Conservation (phyloP, 1,139 yeast genomes). For the Kodamaea sp. region DNA sequence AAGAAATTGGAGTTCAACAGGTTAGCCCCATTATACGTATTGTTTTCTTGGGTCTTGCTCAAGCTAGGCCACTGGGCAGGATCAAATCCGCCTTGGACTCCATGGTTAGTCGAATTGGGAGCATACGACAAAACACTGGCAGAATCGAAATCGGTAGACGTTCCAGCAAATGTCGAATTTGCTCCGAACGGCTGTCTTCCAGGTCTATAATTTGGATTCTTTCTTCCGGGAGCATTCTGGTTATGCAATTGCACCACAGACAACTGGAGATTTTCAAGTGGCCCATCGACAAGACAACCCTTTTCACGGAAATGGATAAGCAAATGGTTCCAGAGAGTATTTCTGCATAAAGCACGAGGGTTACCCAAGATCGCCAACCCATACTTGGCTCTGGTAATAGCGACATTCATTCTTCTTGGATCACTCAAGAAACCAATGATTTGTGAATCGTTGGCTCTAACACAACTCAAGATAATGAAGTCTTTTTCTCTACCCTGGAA, state of each 20-base stretch:
- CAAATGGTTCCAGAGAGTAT: slow-evolving; percentile 77
- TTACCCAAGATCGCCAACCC: slow-evolving; percentile 85
- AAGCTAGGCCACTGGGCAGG: slow-evolving; percentile 40
- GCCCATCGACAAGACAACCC: slow-evolving; percentile 93
- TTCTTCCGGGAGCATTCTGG: neutral
- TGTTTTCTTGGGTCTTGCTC: slow-evolving; percentile 15
- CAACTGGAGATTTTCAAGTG: slow-evolving; percentile 74
- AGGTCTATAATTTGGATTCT: slow-evolving; percentile 2
- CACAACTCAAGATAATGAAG: slow-evolving; percentile 85
- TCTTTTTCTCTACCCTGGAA: slow-evolving; percentile 97
- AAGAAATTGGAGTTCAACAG: slow-evolving; percentile 45
- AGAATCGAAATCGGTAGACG: slow-evolving; percentile 41
- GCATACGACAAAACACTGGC: slow-evolving; percentile 51
- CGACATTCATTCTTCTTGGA: slow-evolving; percentile 90
- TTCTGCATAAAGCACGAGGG: slow-evolving; percentile 73
- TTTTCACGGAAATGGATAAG: slow-evolving; percentile 77
- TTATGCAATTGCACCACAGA: slow-evolving; percentile 61
- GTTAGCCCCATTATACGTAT: slow-evolving; percentile 18
- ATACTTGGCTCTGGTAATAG: slow-evolving; percentile 86
- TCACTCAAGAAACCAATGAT: slow-evolving; percentile 86
- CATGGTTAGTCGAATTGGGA: slow-evolving; percentile 1
- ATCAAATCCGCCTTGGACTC: slow-evolving; percentile 3
- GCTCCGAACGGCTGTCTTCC: slow-evolving; percentile 4
- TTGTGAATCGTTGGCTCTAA: slow-evolving; percentile 82
- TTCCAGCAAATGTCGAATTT: slow-evolving; percentile 4